Evolutionary conservation across 352 stramenopile genomes (phyloP), one percentile per base, ranked within the genome.

Genomic region (Pythium aphanidermatum): DNA sequence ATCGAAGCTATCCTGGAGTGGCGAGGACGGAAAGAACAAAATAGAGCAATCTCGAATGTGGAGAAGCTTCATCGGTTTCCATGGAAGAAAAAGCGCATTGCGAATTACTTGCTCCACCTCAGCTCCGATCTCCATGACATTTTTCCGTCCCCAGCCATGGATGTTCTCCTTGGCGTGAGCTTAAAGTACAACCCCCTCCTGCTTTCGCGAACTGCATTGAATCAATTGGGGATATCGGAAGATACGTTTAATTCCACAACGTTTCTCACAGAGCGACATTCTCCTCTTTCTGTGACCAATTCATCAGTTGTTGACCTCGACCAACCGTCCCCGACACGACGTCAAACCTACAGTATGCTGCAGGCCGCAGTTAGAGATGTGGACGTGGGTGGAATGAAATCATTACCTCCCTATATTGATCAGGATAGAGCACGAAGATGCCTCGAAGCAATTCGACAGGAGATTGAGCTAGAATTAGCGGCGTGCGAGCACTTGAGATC

Each of bases 61-160:
- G 51, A 79, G 23, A 59, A 61, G 9, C 23, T 71, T 4, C 42
- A 71, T 63, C 66, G 74, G 0, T 83, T 83, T 13, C 37, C 54
- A 1, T 83, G 74, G 74, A 65, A 55, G 38, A 54, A 50, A 25
- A 41, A 51, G 20, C 55, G 59, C 19, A 50, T 64, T 4, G 1
- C 33, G 16, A 86, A 86, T 43, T 86, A 86, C 33, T 35, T 86
- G 2, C 29, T 68, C 16, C 59, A 82, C 17, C 24, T 86, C 12
- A 58, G 69, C 28, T 33, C 29, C 0, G 70, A 86, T 43, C 13
- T 80, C 16, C 61, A 60, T 4, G 36, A 48, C 14, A 12, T 86
- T 1, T 86, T 74, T 20, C 44, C 56, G 14, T 78, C 63, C 4
- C 46, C 70, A 4, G 51, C 46, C 4, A 23, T 82, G 26, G 52